Evolutionary conservation across 177 flowering plant species (phyloP).

Genomic region (Tripterygium wilfordii): DNA sequence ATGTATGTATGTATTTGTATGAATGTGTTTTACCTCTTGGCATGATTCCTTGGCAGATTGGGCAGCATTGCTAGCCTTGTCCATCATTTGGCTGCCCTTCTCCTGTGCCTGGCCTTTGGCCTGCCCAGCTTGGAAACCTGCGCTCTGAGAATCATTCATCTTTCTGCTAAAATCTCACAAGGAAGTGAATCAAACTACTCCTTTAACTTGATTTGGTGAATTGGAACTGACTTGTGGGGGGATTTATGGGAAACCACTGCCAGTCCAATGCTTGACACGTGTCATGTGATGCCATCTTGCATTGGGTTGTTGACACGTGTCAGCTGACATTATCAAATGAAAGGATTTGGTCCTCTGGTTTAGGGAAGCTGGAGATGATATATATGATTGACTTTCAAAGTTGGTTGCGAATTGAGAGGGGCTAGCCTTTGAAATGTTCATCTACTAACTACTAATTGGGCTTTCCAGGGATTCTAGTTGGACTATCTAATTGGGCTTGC

Average conservation of each 20-base stretch:
- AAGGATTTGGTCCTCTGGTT: not conserved
- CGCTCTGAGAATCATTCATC: conserved; percentile 10
- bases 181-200: too few relatives aligned
- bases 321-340: too few relatives aligned
- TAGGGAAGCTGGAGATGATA: not conserved
- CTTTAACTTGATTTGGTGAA: too few relatives aligned
- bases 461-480: too few relatives aligned
- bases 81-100: conserved; percentile 17
- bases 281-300: not conserved
- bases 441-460: too few relatives aligned
- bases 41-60: conserved; percentile 20
- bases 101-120: conserved; percentile 35
- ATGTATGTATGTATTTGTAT: too few relatives aligned
- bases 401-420: too few relatives aligned
- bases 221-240: too few relatives aligned
- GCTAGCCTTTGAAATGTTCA: too few relatives aligned
- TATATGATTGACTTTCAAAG: too few relatives aligned
- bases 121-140: conserved; percentile 31
- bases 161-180: not conserved
- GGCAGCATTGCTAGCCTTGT: conserved; percentile 11
- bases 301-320: not conserved
- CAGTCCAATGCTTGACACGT: not conserved
- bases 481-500: too few relatives aligned
- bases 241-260: too few relatives aligned
- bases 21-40: conserved; percentile 26